phyloP scores from a whole-genome alignment of 1,284 basidiomycete species.

The Megacollybia platyphylla region DNA sequence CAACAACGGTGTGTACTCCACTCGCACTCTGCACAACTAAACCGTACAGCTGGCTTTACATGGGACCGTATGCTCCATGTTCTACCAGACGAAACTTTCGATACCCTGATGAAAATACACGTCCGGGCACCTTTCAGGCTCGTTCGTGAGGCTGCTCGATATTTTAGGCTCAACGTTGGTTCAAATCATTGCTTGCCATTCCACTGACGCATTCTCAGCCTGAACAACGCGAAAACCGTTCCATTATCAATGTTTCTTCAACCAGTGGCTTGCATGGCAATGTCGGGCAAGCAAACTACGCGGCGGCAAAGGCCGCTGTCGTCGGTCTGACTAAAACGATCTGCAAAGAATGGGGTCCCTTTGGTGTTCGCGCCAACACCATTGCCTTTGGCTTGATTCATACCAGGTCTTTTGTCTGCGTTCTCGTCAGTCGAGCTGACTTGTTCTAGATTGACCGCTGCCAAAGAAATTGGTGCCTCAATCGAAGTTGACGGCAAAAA shows the following conservation, averaged over 20 bases:
- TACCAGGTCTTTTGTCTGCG: conserved; percentile 35
- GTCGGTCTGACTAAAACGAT: conserved; percentile 76
- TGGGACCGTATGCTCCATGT: conserved; percentile 85
- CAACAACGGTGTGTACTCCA: conserved; percentile 56
- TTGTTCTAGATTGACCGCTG: conserved; percentile 39
- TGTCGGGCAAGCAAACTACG: conserved; percentile 79
- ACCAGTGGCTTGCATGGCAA: conserved; percentile 72
- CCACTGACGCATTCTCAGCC: conserved; percentile 15
- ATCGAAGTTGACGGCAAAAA: conserved; percentile 79
- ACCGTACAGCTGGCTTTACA: conserved; percentile 62
- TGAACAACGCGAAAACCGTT: conserved; percentile 52
- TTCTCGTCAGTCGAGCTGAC: not conserved
- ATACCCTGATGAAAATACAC: conserved; percentile 75
- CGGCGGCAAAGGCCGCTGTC: conserved; percentile 67
- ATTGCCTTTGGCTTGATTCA: conserved; percentile 70
- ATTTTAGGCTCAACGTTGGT: conserved; percentile 70
- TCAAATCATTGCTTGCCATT: not conserved
- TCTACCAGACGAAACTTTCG: conserved; percentile 72
- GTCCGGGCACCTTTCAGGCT: conserved; percentile 78
- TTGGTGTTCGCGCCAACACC: conserved; percentile 73
- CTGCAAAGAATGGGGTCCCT: conserved; percentile 79
- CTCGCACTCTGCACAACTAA: not conserved
- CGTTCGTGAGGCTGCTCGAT: conserved; percentile 72
- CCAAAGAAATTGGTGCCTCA: conserved; percentile 65
- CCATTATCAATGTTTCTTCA: conserved; percentile 69